Base-by-base conservation (phyloP, 1,284 basidiomycete genomes). In the Cryptococcus floricola region DNA sequence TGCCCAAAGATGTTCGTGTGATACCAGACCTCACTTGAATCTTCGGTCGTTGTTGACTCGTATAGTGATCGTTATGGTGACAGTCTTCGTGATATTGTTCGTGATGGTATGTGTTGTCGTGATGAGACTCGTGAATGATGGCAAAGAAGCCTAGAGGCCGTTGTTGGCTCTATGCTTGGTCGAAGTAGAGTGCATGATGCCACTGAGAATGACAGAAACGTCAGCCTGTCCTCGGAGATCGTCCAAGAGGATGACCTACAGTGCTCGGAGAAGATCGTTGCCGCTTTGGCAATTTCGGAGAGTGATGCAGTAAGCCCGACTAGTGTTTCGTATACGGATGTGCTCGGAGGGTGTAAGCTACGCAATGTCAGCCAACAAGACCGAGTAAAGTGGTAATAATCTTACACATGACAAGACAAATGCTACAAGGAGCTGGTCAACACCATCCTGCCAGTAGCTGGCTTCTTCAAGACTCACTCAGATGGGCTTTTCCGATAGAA, bases 251-350 rank as follows among this genome's bases (percentile, higher is more conserved):
- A 23, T 23, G 23, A 31, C 6, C 46, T 37, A 50, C 68, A 70
- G 61, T 7, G 60, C 48, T 46, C 68, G 62, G 13, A 70, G 62
- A 8, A 68, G 59, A 46, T 70, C 68, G 41, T 75, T 75, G 13
- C 73, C 73, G 53, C 69, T 73, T 55, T 75, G 73, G 8, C 70
- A 71, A 54, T 72, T 75, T 37, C 73, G 63, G 7, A 75, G 56
- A 4, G 71, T 75, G 7, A 71, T 73, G 51, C 67, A 68, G 51
- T 63, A 75, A n/a, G 64, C 59, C 44, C 68, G 67, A 43, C 71
- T 72, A 12, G 69, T 68, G 43, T 63, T 62, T 25, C 67, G 63
- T 27, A 75, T 55, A 3, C 69, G 68, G 5, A 53, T 58, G 5
- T 66, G 63, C 49, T 74, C 72, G 2, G 57, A 51, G 4, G 65